These are phyloP conservation scores for Colletotrichum trifolii DNA, from an alignment of 2,329 filamentous ascomycete species.

Conservation along the genomic window DNA sequence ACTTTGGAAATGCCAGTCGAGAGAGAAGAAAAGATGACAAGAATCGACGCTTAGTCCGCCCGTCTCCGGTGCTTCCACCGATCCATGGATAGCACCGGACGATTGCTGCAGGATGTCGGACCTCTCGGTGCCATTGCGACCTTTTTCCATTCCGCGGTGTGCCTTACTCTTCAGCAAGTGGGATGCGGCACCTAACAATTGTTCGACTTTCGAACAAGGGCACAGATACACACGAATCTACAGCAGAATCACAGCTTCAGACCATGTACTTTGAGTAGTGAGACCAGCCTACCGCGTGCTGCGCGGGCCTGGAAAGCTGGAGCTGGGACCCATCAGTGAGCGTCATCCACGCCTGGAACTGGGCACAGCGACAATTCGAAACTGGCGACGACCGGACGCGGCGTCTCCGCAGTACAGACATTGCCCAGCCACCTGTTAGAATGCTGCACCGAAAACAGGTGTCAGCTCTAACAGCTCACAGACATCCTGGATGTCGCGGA, in stretches of 20 bases:
- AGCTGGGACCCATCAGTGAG: conserved; percentile 31
- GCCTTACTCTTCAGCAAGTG: too few relatives aligned
- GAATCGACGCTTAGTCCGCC: background rate
- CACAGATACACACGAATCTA: too few relatives aligned
- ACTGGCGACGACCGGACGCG: conserved; percentile 1
- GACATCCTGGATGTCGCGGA: background rate
- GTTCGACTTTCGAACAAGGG: too few relatives aligned
- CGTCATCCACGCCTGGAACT: conserved; percentile 28
- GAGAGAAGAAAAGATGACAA: too few relatives aligned
- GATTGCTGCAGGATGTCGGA: conserved; percentile 15
- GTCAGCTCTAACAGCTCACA: background rate
- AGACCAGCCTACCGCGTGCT: background rate
- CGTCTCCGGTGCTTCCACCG: conserved; percentile 16
- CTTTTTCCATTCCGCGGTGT: too few relatives aligned
- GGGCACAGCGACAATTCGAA: background rate
- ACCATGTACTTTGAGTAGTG: too few relatives aligned
- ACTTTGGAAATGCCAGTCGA: background rate
- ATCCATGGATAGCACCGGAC: background rate
- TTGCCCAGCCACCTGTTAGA: conserved; percentile 31
- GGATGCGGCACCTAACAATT: too few relatives aligned
- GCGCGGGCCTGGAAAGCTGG: conserved; percentile 16
- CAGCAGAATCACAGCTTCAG: too few relatives aligned
- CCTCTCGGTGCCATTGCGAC: too few relatives aligned
- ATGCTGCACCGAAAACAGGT: background rate
- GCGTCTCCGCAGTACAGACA: conserved; percentile 31